A percentile compares a stretch with the other conserved stretches of the same genome.
phyloP scores from a whole-genome alignment of 768 basidiomycete genomes.

The Tylopilus felleus region DNA sequence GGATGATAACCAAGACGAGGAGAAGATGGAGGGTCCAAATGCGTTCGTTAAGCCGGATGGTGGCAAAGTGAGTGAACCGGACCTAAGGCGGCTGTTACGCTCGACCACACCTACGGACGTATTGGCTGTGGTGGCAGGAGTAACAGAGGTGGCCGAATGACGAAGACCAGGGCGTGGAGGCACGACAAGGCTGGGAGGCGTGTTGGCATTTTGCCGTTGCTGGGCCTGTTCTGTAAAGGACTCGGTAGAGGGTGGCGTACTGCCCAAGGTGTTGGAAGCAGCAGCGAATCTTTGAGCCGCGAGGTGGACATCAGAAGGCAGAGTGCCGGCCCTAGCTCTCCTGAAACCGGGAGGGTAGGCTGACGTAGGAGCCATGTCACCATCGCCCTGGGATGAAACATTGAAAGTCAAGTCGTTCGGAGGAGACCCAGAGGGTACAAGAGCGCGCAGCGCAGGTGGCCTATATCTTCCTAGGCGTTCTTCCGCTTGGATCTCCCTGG shows the following conservation, averaged over 20 bases:
- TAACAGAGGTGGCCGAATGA: slow-evolving; percentile 69
- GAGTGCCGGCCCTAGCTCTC: slow-evolving; percentile 95
- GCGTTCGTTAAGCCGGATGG: slow-evolving; percentile 74
- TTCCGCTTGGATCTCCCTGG: slow-evolving; percentile 81
- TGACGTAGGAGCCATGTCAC: slow-evolving; percentile 58
- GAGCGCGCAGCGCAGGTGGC: slow-evolving; percentile 72
- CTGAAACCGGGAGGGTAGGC: slow-evolving; percentile 85
- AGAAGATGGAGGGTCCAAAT: slow-evolving; percentile 86
- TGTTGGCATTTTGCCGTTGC: slow-evolving; percentile 35
- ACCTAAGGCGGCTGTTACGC: slow-evolving; percentile 81
- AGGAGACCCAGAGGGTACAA: slow-evolving; percentile 68
- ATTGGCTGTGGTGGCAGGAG: slow-evolving; percentile 47
- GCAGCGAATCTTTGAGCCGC: slow-evolving; percentile 80
- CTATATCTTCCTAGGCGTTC: slow-evolving; percentile 70
- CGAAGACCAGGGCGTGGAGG: slow-evolving; percentile 65
- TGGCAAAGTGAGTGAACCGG: slow-evolving; percentile 88
- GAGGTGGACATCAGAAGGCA: slow-evolving; percentile 92
- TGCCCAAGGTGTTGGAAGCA: slow-evolving; percentile 54
- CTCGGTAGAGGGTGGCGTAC: slow-evolving; percentile 47
- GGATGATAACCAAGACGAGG: slow-evolving; percentile 81
- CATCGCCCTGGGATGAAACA: slow-evolving; percentile 56
- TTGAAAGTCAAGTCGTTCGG: slow-evolving; percentile 64
- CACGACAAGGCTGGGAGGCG: slow-evolving; percentile 39
- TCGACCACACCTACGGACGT: slow-evolving; percentile 39
- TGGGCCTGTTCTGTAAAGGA: slow-evolving; percentile 46